Evolutionary conservation across 2,329 filamentous ascomycete genomes (phyloP), one percentile per base, ranked within the genome.

Genomic region (Ophiocordyceps camponoti-leonardi): DNA sequence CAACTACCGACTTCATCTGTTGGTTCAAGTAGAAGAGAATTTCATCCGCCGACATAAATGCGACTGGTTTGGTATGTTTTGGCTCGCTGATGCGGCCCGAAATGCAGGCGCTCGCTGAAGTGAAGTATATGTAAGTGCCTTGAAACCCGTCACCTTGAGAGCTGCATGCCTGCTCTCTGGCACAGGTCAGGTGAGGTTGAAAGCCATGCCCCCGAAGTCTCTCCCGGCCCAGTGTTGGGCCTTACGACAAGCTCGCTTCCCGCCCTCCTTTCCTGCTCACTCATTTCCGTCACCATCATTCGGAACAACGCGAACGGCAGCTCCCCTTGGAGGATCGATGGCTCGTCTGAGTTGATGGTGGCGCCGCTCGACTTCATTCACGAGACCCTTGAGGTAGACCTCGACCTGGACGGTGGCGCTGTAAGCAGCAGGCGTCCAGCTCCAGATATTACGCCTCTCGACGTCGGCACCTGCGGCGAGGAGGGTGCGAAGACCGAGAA

Each of bases 391-490:
- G 49, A 92, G 79, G 58, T 93, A 92, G 1, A 87, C 82, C 62
- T 93, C 86, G 1, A 85, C 84, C 57, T 86, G 81, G 8, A 86
- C 80, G 0, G 83, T 90, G 14, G 83, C 78, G 50, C 80, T 85
- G 60, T 94, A 94, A 18, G 81, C 77, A n/a, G 87, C 72, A 0
- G 87, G 82, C 1, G 80, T 87, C 84, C 86, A 93, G 56, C 77
- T 81, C 68, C 81, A 86, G 2, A 77, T 66, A 57, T 94, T 94
- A 52, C 72, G 71, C 46, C 75, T 76, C 46, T 81, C 71, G 0
- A 83, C 75, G 52, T 87, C 81, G 0, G 86, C 85, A 12, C 86
- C 86, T 1, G 83, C 84, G 3, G 82, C 79, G 13, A 94, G 69
- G 45, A 94, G 67, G 33, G 86, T 82, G 41, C 86, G 71, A 46